Evolutionary conservation across 192 early-diverging fungal species (phyloP), one percentile per base, ranked within the genome.

Genomic region (Backusella mclennaniae): DNA sequence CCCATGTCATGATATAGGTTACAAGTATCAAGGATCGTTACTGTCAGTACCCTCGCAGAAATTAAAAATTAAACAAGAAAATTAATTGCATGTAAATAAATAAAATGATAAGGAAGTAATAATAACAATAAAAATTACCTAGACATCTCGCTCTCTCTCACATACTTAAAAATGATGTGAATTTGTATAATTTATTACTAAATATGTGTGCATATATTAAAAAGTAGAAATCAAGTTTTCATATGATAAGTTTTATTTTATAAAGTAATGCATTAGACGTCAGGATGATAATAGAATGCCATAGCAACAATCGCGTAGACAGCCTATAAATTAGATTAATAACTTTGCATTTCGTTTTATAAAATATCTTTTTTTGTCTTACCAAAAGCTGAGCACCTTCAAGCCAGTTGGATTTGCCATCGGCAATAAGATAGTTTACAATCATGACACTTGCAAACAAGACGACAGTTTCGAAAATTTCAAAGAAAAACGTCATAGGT

Each of bases 381-480:
- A 83, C 89, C 41, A 99, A 81, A 35, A 97, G 82, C 83, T 96
- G 89, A 41, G 87, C 87, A 7, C 97, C 97, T 82, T 96, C 95
- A 17, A 99, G 85, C 95, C 95, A 99, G 83, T 98, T 96, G 6
- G 92, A 93, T 59, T 92, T 80, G 14, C 97, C 97, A 80, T 98
- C 96, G 72, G 82, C 74, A 80, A 93, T 90, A 17, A 94, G 82
- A 76, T 93, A 93, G 79, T 93, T 93, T 46, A 92, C 90, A n/a
- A 95, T 86, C 49, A 95, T 79, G 31, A 93, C 93, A 4, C 89
- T 89, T 42, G 95, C 81, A 80, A 98, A 96, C 41, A 97, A 76
- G 0, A 97, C 87, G 21, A 92, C 89, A 0, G 94, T 95, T 71
- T 96, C 93, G 79, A 96, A 93, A 4, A 86, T 83, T 35, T 90